A percentile compares a stretch with the other conserved stretches of the same genome.
These are phyloP conservation scores for Aspergillus ustus DNA, from an alignment of 2,329 filamentous ascomycete species.

Conservation along the genomic window DNA sequence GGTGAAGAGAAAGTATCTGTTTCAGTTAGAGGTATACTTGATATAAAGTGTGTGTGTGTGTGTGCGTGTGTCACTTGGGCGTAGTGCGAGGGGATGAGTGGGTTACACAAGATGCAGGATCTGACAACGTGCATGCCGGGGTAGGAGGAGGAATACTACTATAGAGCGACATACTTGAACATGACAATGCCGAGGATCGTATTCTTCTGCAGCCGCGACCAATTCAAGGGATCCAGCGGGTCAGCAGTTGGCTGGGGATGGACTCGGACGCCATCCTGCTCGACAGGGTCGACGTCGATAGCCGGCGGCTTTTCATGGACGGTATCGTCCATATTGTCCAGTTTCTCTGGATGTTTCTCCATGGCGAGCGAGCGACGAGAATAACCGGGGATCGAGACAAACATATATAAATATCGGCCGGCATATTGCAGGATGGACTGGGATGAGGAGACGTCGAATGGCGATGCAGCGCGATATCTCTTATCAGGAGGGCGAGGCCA, in stretches of 20 bases:
- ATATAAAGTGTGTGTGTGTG: background rate
- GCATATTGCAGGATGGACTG: background rate
- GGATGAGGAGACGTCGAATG: slow-evolving; percentile 16
- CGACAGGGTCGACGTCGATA: background rate
- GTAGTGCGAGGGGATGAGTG: background rate
- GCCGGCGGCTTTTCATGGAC: slow-evolving; percentile 6
- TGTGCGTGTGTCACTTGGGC: background rate
- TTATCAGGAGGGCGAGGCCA: background rate
- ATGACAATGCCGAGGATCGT: slow-evolving; percentile 57
- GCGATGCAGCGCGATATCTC: slow-evolving; percentile 16
- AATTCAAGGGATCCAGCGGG: slow-evolving; percentile 60
- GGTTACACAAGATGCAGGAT: background rate
- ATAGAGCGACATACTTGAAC: slow-evolving; percentile 48
- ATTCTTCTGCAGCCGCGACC: slow-evolving; percentile 54
- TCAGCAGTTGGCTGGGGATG: slow-evolving; percentile 52
- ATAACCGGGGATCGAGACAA: background rate
- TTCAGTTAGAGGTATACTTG: background rate
- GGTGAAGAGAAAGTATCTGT: slow-evolving; percentile 62
- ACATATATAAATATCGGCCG: slow-evolving; percentile 1
- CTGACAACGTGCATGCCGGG: background rate
- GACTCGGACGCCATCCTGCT: slow-evolving; percentile 36
- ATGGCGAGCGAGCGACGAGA: background rate
- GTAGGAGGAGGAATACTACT: background rate
- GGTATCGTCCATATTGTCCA: background rate
- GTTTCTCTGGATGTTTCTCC: background rate